These are phyloP conservation scores for Limnomonas spitsbergensis DNA, from an alignment of 139 green algal genomes.

Conservation along the genomic window DNA sequence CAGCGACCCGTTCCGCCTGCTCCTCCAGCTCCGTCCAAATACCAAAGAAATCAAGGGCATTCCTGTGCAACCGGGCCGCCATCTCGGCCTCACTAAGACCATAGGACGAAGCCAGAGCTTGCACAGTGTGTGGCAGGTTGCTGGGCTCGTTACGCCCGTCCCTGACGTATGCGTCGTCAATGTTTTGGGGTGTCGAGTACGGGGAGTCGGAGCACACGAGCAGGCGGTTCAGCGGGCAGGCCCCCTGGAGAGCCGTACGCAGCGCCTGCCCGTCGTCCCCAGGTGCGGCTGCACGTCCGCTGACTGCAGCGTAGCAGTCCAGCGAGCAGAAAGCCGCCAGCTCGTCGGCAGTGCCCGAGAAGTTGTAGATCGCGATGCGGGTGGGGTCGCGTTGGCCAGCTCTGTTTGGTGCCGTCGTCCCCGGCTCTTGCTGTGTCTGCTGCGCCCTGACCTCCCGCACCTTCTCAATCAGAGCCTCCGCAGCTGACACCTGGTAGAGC, in stretches of 20 bases:
- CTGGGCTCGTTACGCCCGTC: slow-evolving; percentile 39
- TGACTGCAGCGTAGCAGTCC: slow-evolving; percentile 28
- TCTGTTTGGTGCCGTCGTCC: background rate
- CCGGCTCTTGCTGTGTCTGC: too few species aligned
- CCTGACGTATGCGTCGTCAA: slow-evolving; percentile 27
- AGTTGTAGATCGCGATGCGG: slow-evolving; percentile 15
- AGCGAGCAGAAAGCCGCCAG: slow-evolving; percentile 14
- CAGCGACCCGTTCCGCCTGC: too few species aligned
- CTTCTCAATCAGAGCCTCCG: background rate
- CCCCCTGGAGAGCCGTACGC: background rate
- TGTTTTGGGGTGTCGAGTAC: slow-evolving; percentile 31
- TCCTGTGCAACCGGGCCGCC: background rate
- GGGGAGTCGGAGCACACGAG: slow-evolving; percentile 31
- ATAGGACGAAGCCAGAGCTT: background rate
- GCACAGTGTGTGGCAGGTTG: slow-evolving; percentile 30
- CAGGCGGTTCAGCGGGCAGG: slow-evolving; percentile 20
- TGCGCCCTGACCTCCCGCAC: background rate
- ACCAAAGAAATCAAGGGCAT: slow-evolving; percentile 2
- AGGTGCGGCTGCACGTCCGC: background rate
- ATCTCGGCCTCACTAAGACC: background rate
- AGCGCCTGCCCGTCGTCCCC: background rate
- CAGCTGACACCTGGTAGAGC: slow-evolving; percentile 24
- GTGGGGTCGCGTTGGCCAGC: background rate
- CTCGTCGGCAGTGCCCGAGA: slow-evolving; percentile 20
- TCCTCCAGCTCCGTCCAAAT: background rate